Evolutionary conservation across 1,284 basidiomycete genomes (phyloP).

Genomic region (Sporisorium graminicola): DNA sequence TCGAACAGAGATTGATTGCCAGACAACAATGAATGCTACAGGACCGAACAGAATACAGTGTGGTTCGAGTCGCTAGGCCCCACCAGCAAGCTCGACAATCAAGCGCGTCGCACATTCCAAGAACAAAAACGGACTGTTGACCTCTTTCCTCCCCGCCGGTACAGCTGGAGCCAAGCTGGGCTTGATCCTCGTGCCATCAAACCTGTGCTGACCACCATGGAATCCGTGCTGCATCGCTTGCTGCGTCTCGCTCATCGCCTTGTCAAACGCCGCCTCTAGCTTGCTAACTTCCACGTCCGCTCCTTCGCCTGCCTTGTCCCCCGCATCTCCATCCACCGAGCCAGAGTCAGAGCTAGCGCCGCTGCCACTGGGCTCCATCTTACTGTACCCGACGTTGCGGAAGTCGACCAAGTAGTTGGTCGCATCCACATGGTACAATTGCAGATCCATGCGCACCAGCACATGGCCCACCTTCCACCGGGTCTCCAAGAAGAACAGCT

Average conservation of each 20-base stretch:
- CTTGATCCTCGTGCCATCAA: slow-evolving; percentile 42
- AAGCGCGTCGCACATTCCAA: slow-evolving; percentile 88
- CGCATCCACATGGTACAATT: slow-evolving; percentile 94
- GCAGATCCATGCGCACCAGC: slow-evolving; percentile 86
- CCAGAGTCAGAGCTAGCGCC: too few species aligned
- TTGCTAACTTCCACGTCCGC: slow-evolving; percentile 12
- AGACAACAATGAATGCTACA: too few species aligned
- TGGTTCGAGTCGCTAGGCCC: slow-evolving; percentile 24
- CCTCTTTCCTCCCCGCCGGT: slow-evolving; percentile 79
- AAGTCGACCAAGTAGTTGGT: slow-evolving; percentile 98
- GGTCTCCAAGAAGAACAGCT: slow-evolving; percentile 94
- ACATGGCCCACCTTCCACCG: slow-evolving; percentile 80
- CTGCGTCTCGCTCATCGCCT: slow-evolving; percentile 37
- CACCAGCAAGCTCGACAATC: slow-evolving; percentile 69
- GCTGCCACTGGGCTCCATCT: slow-evolving; percentile 69
- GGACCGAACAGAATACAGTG: not conserved
- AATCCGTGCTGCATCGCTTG: slow-evolving; percentile 29
- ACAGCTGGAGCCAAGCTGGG: slow-evolving; percentile 52
- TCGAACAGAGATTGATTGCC: too few species aligned
- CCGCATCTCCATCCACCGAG: not conserved
- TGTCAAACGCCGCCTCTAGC: slow-evolving; percentile 45
- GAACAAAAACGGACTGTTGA: slow-evolving; percentile 91
- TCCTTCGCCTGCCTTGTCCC: not conserved
- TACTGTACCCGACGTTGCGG: slow-evolving; percentile 92
- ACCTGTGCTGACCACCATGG: slow-evolving; percentile 27